Evolutionary conservation across 768 basidiomycete genomes (phyloP), one percentile per base, ranked within the genome.

Genomic region (Suillus weaverae): DNA sequence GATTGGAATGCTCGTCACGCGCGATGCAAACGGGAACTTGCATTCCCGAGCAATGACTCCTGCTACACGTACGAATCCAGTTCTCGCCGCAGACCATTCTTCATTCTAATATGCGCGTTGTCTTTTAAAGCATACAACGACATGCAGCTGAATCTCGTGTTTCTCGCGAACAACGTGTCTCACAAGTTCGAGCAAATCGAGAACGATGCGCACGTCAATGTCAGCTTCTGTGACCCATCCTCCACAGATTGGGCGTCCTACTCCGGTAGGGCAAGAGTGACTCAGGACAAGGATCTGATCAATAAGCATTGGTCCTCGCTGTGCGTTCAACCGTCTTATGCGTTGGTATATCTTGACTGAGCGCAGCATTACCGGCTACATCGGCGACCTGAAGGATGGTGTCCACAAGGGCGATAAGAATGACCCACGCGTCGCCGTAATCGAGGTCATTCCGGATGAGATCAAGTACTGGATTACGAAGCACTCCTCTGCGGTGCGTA

Each of bases 21-120:
- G 89, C 43, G 83, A 86, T 20, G 71, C 82, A 16, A 80, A 85
- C 62, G 92, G 92, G 1, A 79, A 84, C 50, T 75, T 96, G 26
- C 94, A 95, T 74, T 86, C 92, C 9, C 85, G 94, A 63, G 89
- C 89, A 32, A 95, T 96, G 94, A 81, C 84, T 18, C 89, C 90
- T 22, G 81, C 85, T n/a, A 79, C 83, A 44, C 85, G 91, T 91
- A 68, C 50, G 87, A 74, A 33, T 67, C 30, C 13, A 20, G 39
- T 38, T 16, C 14, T 36, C 36, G 8, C 14, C 13, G 10, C 48
- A 4, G 14, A 44, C 38, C 14, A 5, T 18, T 11, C 30, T 70
- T 59, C 38, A 10, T 41, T 32, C 26, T 59, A 5, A 59, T 41
- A 43, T 2, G 30, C 26, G 2, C 9, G 10, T 18, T 16, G 2